Evolutionary conservation across 768 basidiomycete genomes (phyloP).

Genomic region (Rhodosporidiobolus odoratus): DNA sequence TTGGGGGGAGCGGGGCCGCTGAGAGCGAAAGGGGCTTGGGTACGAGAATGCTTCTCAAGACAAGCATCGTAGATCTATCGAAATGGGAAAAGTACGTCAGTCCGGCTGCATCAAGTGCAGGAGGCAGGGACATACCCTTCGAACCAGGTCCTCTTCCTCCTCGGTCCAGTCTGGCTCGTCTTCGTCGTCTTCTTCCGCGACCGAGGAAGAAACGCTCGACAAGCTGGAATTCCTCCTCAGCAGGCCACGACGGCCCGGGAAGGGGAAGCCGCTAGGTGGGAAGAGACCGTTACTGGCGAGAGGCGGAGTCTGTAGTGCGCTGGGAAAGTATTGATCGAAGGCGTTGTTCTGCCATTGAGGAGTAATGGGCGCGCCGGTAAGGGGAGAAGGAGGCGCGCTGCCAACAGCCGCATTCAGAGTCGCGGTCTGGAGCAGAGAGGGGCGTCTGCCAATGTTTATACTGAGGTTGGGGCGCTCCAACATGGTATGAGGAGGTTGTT

Average conservation of each 20-base stretch:
- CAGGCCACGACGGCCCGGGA: conserved; percentile 14
- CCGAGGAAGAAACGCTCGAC: conserved; percentile 22
- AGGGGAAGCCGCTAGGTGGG: background rate
- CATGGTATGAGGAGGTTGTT: conserved; percentile 5
- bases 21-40: conserved; percentile 19
- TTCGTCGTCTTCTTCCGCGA: conserved; percentile 30
- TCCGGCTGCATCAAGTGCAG: too few species aligned
- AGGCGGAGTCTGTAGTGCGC: conserved; percentile 11
- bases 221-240: conserved; percentile 28
- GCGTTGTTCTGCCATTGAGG: conserved; percentile 7
- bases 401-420: background rate
- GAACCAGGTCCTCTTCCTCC: conserved; percentile 22
- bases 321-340: conserved; percentile 22
- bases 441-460: conserved; percentile 1
- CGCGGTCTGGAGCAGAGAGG: conserved; percentile 6
- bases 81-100: background rate
- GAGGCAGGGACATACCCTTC: conserved; percentile 1
- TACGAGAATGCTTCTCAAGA: conserved; percentile 11
- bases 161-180: conserved; percentile 27
- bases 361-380: conserved; percentile 5
- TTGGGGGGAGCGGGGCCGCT: conserved; percentile 29
- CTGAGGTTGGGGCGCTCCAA: conserved; percentile 11
- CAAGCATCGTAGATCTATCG: conserved; percentile 24
- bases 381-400: background rate
- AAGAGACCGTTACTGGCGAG: background rate